phyloP scores from a whole-genome alignment of 306 rosid species.

The Mimosa bimucronata region DNA sequence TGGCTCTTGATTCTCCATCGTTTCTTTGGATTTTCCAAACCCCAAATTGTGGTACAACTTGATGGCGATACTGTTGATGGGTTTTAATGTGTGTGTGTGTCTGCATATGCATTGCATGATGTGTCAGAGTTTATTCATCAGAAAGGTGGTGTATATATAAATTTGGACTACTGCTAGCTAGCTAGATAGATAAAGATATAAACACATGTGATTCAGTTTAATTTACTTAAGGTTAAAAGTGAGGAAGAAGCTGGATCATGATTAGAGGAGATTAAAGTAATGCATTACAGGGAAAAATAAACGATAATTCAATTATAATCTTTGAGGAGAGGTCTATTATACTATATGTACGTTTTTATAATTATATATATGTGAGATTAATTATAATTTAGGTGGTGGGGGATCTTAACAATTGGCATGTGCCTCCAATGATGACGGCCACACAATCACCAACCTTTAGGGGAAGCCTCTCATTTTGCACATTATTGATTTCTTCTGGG shows the following conservation, averaged over 20 bases:
- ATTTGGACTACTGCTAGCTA: conserved; percentile 11
- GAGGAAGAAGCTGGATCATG: conserved; percentile 23
- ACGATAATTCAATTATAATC: not conserved
- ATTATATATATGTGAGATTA: conserved; percentile 21
- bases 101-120: not conserved
- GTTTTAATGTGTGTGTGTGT: too few relatives aligned
- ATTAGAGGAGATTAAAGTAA: conserved; percentile 1
- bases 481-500: conserved; percentile 37
- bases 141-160: not conserved
- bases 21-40: conserved; percentile 18
- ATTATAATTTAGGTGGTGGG: conserved; percentile 53
- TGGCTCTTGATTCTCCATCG: not conserved
- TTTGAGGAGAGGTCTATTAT: not conserved
- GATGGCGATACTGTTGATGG: conserved; percentile 4
- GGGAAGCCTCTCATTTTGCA: conserved; percentile 44
- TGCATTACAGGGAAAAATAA: not conserved
- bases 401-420: conserved; percentile 57
- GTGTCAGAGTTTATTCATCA: conserved; percentile 29
- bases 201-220: not conserved
- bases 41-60: conserved; percentile 2
- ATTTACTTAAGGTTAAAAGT: conserved; percentile 6
- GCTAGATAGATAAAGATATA: not conserved
- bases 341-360: not conserved
- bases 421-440: conserved; percentile 57
- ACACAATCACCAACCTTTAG: conserved; percentile 51